Base-by-base conservation (phyloP, 2,329 filamentous ascomycete genomes). In the Fusarium sp. region DNA sequence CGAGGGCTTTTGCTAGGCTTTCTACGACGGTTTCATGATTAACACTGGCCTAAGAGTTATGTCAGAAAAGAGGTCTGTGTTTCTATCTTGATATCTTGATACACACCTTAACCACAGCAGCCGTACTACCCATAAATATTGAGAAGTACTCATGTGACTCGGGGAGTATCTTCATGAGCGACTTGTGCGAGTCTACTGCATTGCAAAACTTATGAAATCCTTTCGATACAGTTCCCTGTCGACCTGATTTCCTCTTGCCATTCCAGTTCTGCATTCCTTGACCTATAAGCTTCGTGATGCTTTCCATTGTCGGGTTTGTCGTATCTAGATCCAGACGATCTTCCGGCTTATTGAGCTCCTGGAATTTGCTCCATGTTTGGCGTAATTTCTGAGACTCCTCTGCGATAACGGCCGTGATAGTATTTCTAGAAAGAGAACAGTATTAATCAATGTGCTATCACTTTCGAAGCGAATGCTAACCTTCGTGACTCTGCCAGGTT, bases 91-190 rank as follows among this genome's bases (percentile, higher is more conserved):
- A n/a, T n/a, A n/a, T n/a, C n/a, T n/a, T n/a, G n/a, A n/a, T n/a
- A n/a, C n/a, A 1, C 43, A 72, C 74, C 52, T 75, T 64, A n/a
- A 77, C 73, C 11, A 78, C 58, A 6, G 68, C 68, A n/a, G 70
- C 75, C 6, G 77, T 42, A 0, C 63, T 66, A 1, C 76, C 76
- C 4, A 74, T 69, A n/a, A 78, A 77, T 0, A 78, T 56, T 0
- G 75, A 76, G 4, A 76, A 69, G 20, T 78, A 78, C 48, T 78
- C 71, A 20, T 72, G 77, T 3, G 74, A 72, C 6, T 74, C 66
- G 0, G 76, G 75, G 0, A 78, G 68, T 10, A 77, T 49, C n/a
- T 75, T 46, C 8, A 78, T 24, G 1, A 77, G 59, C 1, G 64
- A 26, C 7, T 63, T 68, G 26, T 78, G 76, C 0, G 73, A 69